Conservation (phyloP, 345 rosid species). For the Boechera stricta region DNA sequence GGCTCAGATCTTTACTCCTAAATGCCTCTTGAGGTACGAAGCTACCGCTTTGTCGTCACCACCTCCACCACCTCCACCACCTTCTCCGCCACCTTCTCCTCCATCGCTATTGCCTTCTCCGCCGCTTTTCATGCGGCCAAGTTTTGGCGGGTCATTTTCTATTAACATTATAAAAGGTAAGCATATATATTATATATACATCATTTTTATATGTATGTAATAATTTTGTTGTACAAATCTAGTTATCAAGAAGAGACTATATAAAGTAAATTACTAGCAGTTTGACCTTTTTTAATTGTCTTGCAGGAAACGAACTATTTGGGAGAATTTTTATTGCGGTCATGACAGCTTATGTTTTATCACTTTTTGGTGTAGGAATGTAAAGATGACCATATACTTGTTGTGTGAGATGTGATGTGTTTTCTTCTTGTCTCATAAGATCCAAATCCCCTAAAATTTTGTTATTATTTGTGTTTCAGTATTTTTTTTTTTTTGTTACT, state of each 20-base stretch:
- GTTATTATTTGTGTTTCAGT: background rate
- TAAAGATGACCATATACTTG: background rate
- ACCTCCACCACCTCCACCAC: conserved; percentile 2
- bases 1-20: conserved; percentile 29
- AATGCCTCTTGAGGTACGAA: conserved; percentile 30
- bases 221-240: background rate
- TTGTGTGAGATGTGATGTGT: conserved; percentile 5
- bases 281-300: background rate
- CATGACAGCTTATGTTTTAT: conserved; percentile 14
- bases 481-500: background rate
- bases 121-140: background rate
- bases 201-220: background rate
- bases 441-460: background rate
- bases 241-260: background rate
- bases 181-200: background rate
- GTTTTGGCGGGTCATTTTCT: background rate
- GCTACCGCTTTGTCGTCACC: background rate
- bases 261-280: background rate
- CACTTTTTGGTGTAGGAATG: background rate
- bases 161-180: conserved; percentile 19
- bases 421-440: background rate
- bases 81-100: background rate
- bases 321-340: background rate
- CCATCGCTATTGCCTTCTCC: background rate
- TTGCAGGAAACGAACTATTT: conserved; percentile 12